A percentile compares a stretch with the other conserved stretches of the same genome.
Evolutionary conservation across 1,139 yeast species (phyloP).

Genomic region (Kluyveromyces sp.): DNA sequence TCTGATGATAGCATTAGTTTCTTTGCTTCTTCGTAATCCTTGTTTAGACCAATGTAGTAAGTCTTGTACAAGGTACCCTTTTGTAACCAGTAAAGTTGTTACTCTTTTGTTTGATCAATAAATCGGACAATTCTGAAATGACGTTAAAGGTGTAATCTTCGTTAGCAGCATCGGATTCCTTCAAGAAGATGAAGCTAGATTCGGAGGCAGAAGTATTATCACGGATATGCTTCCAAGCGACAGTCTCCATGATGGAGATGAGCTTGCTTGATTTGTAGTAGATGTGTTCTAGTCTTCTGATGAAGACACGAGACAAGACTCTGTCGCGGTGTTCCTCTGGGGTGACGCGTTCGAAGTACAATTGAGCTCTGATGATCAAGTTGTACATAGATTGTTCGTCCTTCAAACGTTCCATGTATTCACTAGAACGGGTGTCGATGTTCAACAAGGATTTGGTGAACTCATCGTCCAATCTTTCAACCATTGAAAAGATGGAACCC

Average conservation of each 20-base stretch:
- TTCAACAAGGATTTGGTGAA: slow-evolving; percentile 79
- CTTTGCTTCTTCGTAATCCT: slow-evolving; percentile 75
- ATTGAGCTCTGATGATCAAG: slow-evolving; percentile 75
- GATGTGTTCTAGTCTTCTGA: slow-evolving; percentile 84
- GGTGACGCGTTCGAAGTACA: slow-evolving; percentile 66
- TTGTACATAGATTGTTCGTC: slow-evolving; percentile 77
- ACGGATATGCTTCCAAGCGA: slow-evolving; percentile 57
- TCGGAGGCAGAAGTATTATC: slow-evolving; percentile 12
- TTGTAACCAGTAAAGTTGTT: slow-evolving; percentile 49
- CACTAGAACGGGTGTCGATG: slow-evolving; percentile 92
- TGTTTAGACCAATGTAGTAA: slow-evolving; percentile 86
- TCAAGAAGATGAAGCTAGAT: slow-evolving; percentile 11
- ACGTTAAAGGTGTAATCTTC: slow-evolving; percentile 42
- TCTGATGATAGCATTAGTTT: slow-evolving; percentile 83
- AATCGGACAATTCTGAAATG: slow-evolving; percentile 57
- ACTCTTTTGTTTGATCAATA: slow-evolving; percentile 59
- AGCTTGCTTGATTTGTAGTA: slow-evolving; percentile 86
- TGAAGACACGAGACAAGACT: slow-evolving; percentile 66
- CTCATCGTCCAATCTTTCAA: slow-evolving; percentile 94
- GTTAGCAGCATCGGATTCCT: slow-evolving; percentile 26
- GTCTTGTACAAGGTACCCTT: slow-evolving; percentile 80
- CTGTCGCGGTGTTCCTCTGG: slow-evolving; percentile 45
- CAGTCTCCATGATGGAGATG: slow-evolving; percentile 58
- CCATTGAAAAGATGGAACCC: slow-evolving; percentile 79
- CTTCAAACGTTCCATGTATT: slow-evolving; percentile 82